Evolutionary conservation across 2,329 filamentous ascomycete genomes (phyloP).

Genomic region (Epichloe gansuensis): DNA sequence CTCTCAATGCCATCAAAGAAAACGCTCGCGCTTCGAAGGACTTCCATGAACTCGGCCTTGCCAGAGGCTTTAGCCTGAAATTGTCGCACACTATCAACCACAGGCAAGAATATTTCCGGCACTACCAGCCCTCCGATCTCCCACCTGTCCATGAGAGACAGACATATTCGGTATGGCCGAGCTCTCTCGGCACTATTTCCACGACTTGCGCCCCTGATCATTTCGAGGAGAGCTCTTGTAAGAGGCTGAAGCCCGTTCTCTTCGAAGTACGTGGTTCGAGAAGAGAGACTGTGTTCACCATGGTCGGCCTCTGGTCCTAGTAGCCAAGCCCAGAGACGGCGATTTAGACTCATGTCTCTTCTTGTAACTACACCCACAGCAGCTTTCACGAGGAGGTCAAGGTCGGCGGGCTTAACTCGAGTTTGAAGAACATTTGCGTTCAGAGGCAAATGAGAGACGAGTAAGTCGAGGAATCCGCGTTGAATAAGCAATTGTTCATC

Average conservation of each 20-base stretch:
- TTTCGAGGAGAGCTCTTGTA: constrained; percentile 58
- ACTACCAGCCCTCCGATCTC: constrained; percentile 88
- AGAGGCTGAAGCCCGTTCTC: constrained; percentile 64
- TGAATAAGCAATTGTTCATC: constrained; percentile 89
- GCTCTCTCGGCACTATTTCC: constrained; percentile 48
- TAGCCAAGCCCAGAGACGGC: constrained; percentile 92
- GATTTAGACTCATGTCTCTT: constrained; percentile 92
- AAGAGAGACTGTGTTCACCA: constrained; percentile 32
- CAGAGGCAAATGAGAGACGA: constrained; percentile 81
- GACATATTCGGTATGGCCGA: constrained; percentile 76
- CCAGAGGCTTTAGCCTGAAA: constrained; percentile 55
- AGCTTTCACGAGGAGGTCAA: constrained; percentile 69
- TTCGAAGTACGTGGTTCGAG: constrained; percentile 70
- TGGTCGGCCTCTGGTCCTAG: constrained; percentile 54
- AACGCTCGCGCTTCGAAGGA: constrained; percentile 80
- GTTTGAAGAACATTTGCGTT: constrained; percentile 70
- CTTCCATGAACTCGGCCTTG: constrained; percentile 68
- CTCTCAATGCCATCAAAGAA: constrained; percentile 98
- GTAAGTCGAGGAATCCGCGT: constrained; percentile 80
- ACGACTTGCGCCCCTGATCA: constrained; percentile 44
- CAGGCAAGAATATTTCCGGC: constrained; percentile 75
- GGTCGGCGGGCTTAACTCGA: constrained; percentile 57
- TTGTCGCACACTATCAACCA: constrained; percentile 63
- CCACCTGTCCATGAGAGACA: constrained; percentile 97
- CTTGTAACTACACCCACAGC: constrained; percentile 79